Evolutionary conservation across 2,329 filamentous ascomycete species (phyloP).

Genomic region (Dothistroma pini): DNA sequence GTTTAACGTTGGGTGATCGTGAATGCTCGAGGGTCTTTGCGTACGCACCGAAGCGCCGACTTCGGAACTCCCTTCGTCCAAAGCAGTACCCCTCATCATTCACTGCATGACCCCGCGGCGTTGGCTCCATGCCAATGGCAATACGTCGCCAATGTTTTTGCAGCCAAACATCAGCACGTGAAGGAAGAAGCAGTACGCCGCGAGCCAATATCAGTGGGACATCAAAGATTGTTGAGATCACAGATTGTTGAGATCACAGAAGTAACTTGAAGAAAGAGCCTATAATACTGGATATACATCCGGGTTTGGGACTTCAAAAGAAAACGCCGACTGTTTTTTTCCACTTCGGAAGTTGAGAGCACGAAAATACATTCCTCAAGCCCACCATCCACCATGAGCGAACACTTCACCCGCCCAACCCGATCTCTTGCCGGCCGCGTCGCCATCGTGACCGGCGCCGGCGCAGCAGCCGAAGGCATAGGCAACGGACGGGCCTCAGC

Average conservation of each 20-base stretch:
- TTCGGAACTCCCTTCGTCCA: background rate
- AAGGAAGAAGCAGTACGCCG: too few species aligned
- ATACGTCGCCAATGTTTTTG: background rate
- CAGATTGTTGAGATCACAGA: too few species aligned
- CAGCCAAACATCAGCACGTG: background rate
- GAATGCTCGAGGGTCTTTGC: background rate
- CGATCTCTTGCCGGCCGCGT: constrained; percentile 44
- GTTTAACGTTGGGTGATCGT: background rate
- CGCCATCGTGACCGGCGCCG: constrained; percentile 59
- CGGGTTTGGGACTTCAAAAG: background rate
- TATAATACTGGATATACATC: too few species aligned
- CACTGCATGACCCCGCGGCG: background rate
- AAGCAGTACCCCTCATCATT: constrained; percentile 1
- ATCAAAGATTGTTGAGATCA: too few species aligned
- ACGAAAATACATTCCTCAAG: background rate
- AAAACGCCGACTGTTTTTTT: background rate
- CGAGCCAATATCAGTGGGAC: too few species aligned
- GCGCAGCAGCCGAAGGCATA: constrained; percentile 54
- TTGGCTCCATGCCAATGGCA: background rate
- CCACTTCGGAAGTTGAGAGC: background rate
- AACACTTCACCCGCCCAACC: constrained; percentile 33
- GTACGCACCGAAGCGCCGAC: background rate
- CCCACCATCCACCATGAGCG: constrained; percentile 23
- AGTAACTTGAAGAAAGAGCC: too few species aligned
- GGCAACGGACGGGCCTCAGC: constrained; percentile 59